A percentile compares a stretch with the other conserved stretches of the same genome.
These are phyloP conservation scores for Botrytis paeoniae DNA, from an alignment of 2,329 filamentous ascomycete species.

Conservation along the genomic window DNA sequence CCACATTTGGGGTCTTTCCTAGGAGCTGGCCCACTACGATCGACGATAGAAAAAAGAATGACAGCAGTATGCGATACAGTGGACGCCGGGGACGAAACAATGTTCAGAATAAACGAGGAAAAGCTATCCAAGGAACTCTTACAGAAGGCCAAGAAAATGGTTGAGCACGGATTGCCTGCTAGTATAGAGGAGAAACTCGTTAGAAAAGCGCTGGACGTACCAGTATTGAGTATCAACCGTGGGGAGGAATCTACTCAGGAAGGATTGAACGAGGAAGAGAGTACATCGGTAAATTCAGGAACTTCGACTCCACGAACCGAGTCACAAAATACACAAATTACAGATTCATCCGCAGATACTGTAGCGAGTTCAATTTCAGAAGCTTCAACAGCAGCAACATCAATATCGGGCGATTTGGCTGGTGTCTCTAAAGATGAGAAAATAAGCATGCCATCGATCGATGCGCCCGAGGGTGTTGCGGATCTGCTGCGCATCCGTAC, in stretches of 20 bases:
- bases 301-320: conserved; percentile 35
- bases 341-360: conserved; percentile 36
- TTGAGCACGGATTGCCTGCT: conserved; percentile 61
- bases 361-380: conserved; percentile 41
- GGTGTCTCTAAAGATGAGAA: conserved; percentile 27
- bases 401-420: conserved; percentile 35
- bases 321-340: conserved; percentile 37
- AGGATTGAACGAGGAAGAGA: conserved; percentile 33
- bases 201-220: conserved; percentile 69
- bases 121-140: conserved; percentile 68
- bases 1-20: conserved; percentile 60
- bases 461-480: conserved; percentile 39
- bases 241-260: conserved; percentile 45
- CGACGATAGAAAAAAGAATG: conserved; percentile 62
- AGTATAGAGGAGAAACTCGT: conserved; percentile 89
- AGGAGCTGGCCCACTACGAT: conserved; percentile 44
- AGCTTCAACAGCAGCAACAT: conserved; percentile 40
- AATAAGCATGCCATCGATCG: conserved; percentile 26
- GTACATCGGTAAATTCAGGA: conserved; percentile 28
- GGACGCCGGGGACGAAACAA: conserved; percentile 76
- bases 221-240: conserved; percentile 65
- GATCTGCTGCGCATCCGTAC: conserved; percentile 48
- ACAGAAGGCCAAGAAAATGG: conserved; percentile 68
- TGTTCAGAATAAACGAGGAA: conserved; percentile 74
- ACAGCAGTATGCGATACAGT: conserved; percentile 74